These are phyloP conservation scores for Seminavis robusta DNA, from an alignment of 108 stramenopile genomes.

Conservation along the genomic window DNA sequence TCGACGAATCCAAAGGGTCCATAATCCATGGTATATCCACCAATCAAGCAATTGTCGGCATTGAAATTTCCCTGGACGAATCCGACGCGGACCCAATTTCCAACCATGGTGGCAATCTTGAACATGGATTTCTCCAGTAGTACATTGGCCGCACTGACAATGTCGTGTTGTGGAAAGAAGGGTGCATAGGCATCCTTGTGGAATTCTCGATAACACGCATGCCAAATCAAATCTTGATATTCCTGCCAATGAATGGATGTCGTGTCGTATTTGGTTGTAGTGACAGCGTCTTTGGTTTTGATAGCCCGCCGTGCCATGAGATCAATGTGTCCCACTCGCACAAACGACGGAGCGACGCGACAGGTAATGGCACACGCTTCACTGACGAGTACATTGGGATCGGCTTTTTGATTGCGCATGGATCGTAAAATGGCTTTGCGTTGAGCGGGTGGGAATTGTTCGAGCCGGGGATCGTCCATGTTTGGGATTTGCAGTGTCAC, in stretches of 20 bases:
- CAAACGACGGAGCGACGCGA: conserved; percentile 55
- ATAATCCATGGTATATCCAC: conserved; percentile 84
- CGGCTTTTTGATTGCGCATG: conserved; percentile 34
- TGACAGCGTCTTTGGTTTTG: conserved; percentile 1
- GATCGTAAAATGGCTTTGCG: conserved; percentile 36
- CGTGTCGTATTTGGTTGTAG: conserved; percentile 8
- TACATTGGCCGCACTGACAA: conserved; percentile 29
- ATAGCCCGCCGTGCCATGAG: conserved; percentile 49
- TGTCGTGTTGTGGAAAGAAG: conserved; percentile 24
- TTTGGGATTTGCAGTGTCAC: conserved; percentile 9
- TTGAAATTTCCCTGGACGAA: conserved; percentile 92
- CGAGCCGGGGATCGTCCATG: conserved; percentile 48
- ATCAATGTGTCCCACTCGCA: conserved; percentile 77
- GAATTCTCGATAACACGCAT: conserved; percentile 60
- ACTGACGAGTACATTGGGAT: conserved; percentile 59
- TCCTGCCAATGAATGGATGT: conserved; percentile 35
- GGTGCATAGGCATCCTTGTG: conserved; percentile 38
- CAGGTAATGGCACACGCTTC: conserved; percentile 76
- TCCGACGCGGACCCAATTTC: conserved; percentile 75
- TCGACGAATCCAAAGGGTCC: conserved; percentile 90
- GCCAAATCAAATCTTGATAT: conserved; percentile 55
- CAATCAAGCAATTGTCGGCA: conserved; percentile 77
- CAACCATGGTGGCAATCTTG: conserved; percentile 57
- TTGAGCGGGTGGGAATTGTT: conserved; percentile 19
- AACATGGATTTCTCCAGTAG: conserved; percentile 32